phyloP scores from a whole-genome alignment of 148 eudicot species.

The Silene conica region DNA sequence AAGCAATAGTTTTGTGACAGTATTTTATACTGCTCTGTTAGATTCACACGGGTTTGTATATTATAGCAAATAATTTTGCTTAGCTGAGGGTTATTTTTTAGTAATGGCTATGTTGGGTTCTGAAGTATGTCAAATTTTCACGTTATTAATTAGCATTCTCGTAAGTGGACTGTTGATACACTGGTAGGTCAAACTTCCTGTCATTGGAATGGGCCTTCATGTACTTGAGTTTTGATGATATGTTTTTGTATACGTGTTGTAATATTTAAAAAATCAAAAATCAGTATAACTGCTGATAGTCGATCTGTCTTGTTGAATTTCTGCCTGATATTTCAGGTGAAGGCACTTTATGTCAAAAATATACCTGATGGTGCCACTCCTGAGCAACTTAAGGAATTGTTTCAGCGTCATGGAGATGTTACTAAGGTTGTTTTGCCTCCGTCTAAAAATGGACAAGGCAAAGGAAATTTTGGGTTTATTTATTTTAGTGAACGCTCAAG shows the following conservation, averaged over 20 bases:
- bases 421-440: slow-evolving; percentile 95
- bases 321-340: slow-evolving; percentile 55
- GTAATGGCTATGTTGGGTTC: too few relatives aligned
- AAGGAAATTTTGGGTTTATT: slow-evolving; percentile 86
- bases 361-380: slow-evolving; percentile 78
- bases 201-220: not conserved
- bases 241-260: not conserved
- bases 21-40: not conserved
- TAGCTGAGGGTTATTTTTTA: too few relatives aligned
- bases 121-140: not conserved
- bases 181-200: not conserved
- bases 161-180: not conserved
- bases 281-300: not conserved
- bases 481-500: slow-evolving; percentile 95
- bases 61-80: not conserved
- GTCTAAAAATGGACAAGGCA: slow-evolving; percentile 78
- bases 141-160: not conserved
- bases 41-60: too few relatives aligned
- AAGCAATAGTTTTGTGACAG: not conserved
- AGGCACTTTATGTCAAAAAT: slow-evolving; percentile 96
- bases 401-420: slow-evolving; percentile 94
- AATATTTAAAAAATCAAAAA: not conserved
- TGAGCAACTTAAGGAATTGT: slow-evolving; percentile 81
- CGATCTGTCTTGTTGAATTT: not conserved
- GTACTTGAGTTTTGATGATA: not conserved